Conservation (phyloP, 1,284 basidiomycete genomes). For the Ustilago crameri region DNA sequence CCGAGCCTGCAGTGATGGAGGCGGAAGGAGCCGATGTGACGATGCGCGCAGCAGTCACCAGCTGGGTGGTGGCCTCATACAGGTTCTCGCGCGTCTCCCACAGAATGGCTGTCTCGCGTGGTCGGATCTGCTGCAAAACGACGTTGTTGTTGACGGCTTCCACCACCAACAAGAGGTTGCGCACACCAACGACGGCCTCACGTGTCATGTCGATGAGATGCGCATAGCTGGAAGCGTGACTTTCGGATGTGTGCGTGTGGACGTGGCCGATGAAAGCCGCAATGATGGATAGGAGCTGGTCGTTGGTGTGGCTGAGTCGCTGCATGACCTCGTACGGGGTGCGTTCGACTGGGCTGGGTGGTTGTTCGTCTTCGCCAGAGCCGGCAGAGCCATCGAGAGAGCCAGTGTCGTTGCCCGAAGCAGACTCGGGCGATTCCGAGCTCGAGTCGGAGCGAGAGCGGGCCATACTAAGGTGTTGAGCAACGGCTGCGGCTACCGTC, state of each 20-base stretch:
- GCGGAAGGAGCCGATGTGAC: conserved; percentile 70
- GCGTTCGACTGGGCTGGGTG: conserved; percentile 75
- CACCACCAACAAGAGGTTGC: conserved; percentile 88
- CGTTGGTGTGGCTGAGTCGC: conserved; percentile 73
- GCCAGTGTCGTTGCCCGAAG: conserved; percentile 69
- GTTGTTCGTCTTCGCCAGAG: conserved; percentile 74
- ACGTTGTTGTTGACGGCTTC: conserved; percentile 73
- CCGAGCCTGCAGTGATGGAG: conserved; percentile 69
- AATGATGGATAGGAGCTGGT: conserved; percentile 83
- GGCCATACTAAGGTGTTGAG: conserved; percentile 28
- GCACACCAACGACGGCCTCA: conserved; percentile 91
- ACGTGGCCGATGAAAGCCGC: conserved; percentile 97
- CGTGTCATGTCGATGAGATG: conserved; percentile 92
- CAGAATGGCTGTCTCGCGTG: conserved; percentile 54
- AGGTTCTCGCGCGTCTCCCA: conserved; percentile 79
- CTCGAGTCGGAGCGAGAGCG: conserved; percentile 44
- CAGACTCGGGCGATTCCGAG: conserved; percentile 50
- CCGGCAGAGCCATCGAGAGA: conserved; percentile 72
- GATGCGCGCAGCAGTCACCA: conserved; percentile 83
- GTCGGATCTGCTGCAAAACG: conserved; percentile 40
- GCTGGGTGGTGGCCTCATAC: conserved; percentile 83
- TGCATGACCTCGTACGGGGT: conserved; percentile 73
- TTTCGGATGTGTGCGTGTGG: conserved; percentile 86
- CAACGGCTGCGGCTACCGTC: conserved; percentile 24
- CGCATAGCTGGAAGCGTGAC: conserved; percentile 86